Base-by-base conservation (phyloP, 129 eudicot species). In the Logfia minima region DNA sequence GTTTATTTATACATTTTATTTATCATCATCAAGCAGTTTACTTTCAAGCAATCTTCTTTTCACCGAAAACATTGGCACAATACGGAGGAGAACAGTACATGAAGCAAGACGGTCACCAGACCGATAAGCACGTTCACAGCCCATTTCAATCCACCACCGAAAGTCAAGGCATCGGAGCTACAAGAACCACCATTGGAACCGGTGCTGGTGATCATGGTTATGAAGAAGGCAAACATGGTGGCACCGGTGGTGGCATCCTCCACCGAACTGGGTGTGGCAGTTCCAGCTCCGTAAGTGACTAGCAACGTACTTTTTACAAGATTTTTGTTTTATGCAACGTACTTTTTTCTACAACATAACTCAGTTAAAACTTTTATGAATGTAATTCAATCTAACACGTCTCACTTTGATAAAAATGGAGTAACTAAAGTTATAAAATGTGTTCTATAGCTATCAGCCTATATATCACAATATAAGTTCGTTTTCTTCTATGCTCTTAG, bases 181-280 rank as follows among this genome's bases (percentile, higher is more conserved):
- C 77, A 2, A 63, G 24, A 45, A 62, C 78, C 73, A 60, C 66
- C 39, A 24, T 70, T 11, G 77, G 64, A 37, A 53, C 37, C 3
- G 80, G 78, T 28, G 72, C 6, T 18, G 79, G 80, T 17, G 26
- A 24, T 24, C 67, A 81, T 0, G 85, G 55, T 6, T 65, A 77
- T 55, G 82, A 64, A 52, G 56, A 77, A 28, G 73, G 48, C 34
- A 79, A 81, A 56, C 81, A 77, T 13, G 71, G 76, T 55, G 78
- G 79, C 5, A 31, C 53, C 31, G 68, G 79, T 3, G 84, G 85
- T 24, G 26, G 26, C 31, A 82, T 73, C 60, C 88, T 86, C 43
- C 88, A 77, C 17, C 93, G 87, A 58, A 45, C 90, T n/a, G 96
- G 90, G 48, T 85, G 88, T 67, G 83, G 86, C n/a, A n/a, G n/a